Conservation (phyloP, 352 stramenopile genomes). For the Thalassiosira exigua region DNA sequence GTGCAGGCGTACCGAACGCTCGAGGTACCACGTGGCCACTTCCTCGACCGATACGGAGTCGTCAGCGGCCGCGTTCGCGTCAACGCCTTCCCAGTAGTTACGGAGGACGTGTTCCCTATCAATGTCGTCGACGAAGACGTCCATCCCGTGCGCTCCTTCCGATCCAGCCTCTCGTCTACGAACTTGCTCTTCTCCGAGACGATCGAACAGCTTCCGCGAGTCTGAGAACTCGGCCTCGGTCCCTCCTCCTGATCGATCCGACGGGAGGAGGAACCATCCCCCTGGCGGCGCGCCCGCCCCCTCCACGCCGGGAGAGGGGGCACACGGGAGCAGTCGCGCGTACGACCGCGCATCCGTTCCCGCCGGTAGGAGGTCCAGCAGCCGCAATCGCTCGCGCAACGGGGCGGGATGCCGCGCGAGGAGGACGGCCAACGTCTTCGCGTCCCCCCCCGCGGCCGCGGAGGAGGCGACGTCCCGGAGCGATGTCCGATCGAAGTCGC, state of each 20-base stretch:
- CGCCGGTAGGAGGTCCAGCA: constrained; percentile 48
- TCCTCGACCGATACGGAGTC: constrained; percentile 21
- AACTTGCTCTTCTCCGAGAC: not conserved
- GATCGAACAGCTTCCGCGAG: not conserved
- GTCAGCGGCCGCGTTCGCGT: not conserved
- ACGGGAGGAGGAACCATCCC: not conserved
- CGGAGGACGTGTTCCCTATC: constrained; percentile 32
- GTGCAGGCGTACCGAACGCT: constrained; percentile 26
- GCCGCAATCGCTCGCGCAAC: constrained; percentile 22
- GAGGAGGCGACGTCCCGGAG: constrained; percentile 17
- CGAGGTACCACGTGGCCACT: constrained; percentile 50
- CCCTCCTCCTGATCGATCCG: not conserved
- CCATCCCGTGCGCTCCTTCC: not conserved
- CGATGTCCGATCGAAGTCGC: constrained; percentile 32
- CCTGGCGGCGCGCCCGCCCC: no score
- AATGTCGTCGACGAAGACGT: constrained; percentile 41
- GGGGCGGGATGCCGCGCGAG: constrained; percentile 49
- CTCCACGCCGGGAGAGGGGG: no score
- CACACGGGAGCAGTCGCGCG: constrained; percentile 53
- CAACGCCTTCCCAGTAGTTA: constrained; percentile 21
- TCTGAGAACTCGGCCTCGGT: not conserved
- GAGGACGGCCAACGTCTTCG: constrained; percentile 45
- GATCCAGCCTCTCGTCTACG: not conserved
- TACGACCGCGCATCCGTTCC: constrained; percentile 39
- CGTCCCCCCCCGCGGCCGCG: constrained; percentile 44